Conservation (phyloP, 768 basidiomycete species). For the Tephrocybe sp. region DNA sequence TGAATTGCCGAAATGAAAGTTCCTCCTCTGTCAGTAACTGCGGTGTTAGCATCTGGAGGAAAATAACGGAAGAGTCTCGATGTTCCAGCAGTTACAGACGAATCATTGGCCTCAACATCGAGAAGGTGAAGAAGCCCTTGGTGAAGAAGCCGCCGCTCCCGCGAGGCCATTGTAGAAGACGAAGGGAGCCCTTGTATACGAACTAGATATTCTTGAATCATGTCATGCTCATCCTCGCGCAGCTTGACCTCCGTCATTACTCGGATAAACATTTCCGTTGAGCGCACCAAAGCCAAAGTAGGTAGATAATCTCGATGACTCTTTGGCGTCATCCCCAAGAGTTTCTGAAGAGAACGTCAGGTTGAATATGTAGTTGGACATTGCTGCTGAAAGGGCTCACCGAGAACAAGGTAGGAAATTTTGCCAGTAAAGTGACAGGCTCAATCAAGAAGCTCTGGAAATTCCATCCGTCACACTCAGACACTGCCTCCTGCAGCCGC, state of each 20-base stretch:
- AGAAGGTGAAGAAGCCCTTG: slow-evolving; percentile 60
- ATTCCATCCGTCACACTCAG: slow-evolving; percentile 60
- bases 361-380: neutral
- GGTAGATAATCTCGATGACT: slow-evolving; percentile 70
- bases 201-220: slow-evolving; percentile 58
- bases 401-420: slow-evolving; percentile 72
- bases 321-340: slow-evolving; percentile 69
- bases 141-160: slow-evolving; percentile 74
- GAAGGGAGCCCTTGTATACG: slow-evolving; percentile 62
- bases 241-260: slow-evolving; percentile 84
- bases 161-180: slow-evolving; percentile 53
- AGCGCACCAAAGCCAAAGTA: slow-evolving; percentile 62
- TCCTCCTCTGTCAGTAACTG: slow-evolving; percentile 25
- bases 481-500: slow-evolving; percentile 56
- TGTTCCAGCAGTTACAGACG: slow-evolving; percentile 8
- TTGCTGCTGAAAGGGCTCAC: slow-evolving; percentile 43
- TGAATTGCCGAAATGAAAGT: slow-evolving; percentile 41
- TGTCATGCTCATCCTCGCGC: slow-evolving; percentile 85
- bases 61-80: slow-evolving; percentile 9
- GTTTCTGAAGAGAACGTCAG: slow-evolving; percentile 44
- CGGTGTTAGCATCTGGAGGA: slow-evolving; percentile 9
- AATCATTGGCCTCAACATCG: slow-evolving; percentile 27
- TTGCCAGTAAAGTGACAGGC: slow-evolving; percentile 70
- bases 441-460: slow-evolving; percentile 71
- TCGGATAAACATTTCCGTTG: slow-evolving; percentile 69